Evolutionary conservation across 192 early-diverging fungal genomes (phyloP), one percentile per base, ranked within the genome.

Genomic region (Rhizoclosmatium sp.): DNA sequence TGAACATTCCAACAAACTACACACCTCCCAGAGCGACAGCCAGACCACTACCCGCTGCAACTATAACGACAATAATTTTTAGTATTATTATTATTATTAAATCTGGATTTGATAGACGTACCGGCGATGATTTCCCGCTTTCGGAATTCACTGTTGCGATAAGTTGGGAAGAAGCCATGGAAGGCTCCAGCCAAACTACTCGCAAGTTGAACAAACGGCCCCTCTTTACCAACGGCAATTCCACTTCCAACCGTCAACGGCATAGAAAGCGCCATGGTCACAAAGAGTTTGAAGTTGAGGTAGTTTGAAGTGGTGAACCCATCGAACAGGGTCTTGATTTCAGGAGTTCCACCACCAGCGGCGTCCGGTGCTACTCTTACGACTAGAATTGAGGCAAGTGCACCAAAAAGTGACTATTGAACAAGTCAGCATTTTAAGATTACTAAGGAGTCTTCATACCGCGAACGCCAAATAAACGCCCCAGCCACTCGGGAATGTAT

Each of bases 221-320:
- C 97, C 82, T 99, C 96, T 82, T 99, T 99, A 46, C 97, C 97
- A 19, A 99, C 87, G 60, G 92, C 93, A 67, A 99, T 82, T 19
- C 95, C 96, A 5, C 95, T 94, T 1, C 96, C 95, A 0, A 96
- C 94, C 0, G 94, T 88, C 84, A 97, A 81, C 16, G 92, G 89
- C 89, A 96, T 84, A 56, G 95, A 94, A 62, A 94, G 82, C 71
- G 92, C 89, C 83, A 98, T 99, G 69, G 97, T 92, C 59, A 95
- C 65, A 44, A 97, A 85, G 14, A 95, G 97, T 78, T 91, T 89
- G 47, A 92, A 81, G 5, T 94, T 94, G 47, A 98, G 85, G 82
- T 96, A 98, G 44, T 93, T 92, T 59, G 92, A 91, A 62, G 97
- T 95, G 48, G 96, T 94, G 85, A 97, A 99, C 3, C 96, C 96